phyloP scores from a whole-genome alignment of 106 monocot genomes.

The Hemerocallis citrina region DNA sequence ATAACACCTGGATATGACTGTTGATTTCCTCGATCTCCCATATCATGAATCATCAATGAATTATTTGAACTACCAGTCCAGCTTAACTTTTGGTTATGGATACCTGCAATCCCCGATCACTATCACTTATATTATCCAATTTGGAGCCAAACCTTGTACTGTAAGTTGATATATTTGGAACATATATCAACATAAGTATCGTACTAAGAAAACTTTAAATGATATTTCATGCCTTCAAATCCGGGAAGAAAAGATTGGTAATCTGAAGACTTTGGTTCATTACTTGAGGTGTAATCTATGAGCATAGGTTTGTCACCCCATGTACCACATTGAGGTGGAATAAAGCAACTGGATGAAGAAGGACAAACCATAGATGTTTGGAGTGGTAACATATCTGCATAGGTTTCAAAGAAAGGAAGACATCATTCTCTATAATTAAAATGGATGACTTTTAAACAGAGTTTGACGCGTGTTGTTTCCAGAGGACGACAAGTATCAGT shows the following conservation, averaged over 20 bases:
- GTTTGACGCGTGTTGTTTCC: too few species aligned
- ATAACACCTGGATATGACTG: conserved; percentile 24
- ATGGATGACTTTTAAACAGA: too few species aligned
- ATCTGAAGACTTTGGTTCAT: conserved; percentile 15
- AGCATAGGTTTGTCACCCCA: conserved; percentile 19
- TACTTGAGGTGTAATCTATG: conserved; percentile 12
- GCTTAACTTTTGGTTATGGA: conserved; percentile 13
- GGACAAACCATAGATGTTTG: conserved; percentile 20
- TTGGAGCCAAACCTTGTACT: neutral
- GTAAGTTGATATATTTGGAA: neutral
- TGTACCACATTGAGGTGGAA: conserved; percentile 2
- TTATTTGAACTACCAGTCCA: conserved; percentile 27
- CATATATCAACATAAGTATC: neutral
- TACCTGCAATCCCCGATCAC: conserved; percentile 14
- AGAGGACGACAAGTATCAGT: too few species aligned
- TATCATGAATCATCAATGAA: conserved; percentile 5
- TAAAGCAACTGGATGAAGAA: conserved; percentile 14
- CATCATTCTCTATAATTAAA: too few species aligned
- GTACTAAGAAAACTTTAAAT: neutral
- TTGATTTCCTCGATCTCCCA: conserved; percentile 15
- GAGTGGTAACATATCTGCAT: conserved; percentile 15
- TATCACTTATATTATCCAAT: conserved; percentile 11
- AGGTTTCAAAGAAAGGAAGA: neutral
- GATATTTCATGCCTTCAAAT: conserved; percentile 14
- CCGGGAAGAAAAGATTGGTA: conserved; percentile 3